Evolutionary conservation across 768 basidiomycete species (phyloP), one percentile per base, ranked within the genome.

Genomic region (Hortiboletus flavorubellus): DNA sequence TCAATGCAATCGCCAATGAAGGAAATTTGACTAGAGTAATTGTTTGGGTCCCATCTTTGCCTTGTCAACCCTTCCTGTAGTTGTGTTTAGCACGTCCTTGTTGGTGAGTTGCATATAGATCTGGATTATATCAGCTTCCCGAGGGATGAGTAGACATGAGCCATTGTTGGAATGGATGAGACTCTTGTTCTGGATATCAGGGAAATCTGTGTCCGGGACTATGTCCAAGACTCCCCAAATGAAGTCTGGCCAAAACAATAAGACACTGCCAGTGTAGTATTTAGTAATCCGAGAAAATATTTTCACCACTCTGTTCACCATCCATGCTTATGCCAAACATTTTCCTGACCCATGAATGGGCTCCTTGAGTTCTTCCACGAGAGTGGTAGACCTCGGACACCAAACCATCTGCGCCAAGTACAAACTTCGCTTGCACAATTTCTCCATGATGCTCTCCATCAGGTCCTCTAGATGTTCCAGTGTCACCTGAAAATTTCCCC

Each of bases 311-410:
- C 56, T 89, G 85, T 66, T 91, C 88, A 7, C 91, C 91, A 55
- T 90, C 82, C 87, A 92, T 87, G 5, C 72, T 64, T 48, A 92
- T 85, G 9, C 76, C 75, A 9, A 89, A 73, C 0, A 71, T 53
- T 55, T 88, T 89, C 26, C 91, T 80, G 23, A 92, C 87, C 88
- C 89, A 91, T 11, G 88, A 91, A 70, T 91, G 89, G 0, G 89
- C 89, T 6, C 88, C 86, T 88, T 67, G 35, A 51, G 55, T n/a
- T 39, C 15, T 18, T 15, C 31, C 12, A 34, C 31, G 43, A 4
- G 23, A 26, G n/a, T 39, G 16, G 23, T 6, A 45, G 26, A 35
- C 49, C 29, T 29, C 43, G 44, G 7, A 10, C 44, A 33, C 55
- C 74, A 44, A 64, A 81, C 87, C 89, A 65, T 93, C 91, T 21